Conservation (phyloP, 495 filamentous ascomycete genomes). For the Penicillium canariense region DNA sequence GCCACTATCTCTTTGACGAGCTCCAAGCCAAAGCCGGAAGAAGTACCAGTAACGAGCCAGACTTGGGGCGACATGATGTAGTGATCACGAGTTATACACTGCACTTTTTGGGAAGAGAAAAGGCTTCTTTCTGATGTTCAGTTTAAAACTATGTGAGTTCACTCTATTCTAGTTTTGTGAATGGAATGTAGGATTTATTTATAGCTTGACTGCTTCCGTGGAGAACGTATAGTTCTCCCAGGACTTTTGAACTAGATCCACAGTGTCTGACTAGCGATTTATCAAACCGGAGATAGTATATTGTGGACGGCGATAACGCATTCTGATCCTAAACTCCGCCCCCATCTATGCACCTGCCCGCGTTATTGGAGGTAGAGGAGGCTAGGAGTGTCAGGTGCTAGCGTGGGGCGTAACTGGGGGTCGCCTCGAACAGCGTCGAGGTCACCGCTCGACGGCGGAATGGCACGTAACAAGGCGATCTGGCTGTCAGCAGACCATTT, state of each 20-base stretch:
- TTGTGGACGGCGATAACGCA: not conserved
- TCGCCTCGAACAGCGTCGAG: constrained; percentile 3
- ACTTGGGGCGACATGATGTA: constrained; percentile 34
- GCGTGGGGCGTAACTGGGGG: not conserved
- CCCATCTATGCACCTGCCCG: too few relatives aligned
- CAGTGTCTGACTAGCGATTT: not conserved
- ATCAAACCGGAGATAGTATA: not conserved
- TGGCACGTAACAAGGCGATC: not conserved
- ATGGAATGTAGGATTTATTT: not conserved
- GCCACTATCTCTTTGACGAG: constrained; percentile 37
- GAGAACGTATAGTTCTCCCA: not conserved
- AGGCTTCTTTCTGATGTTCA: too few relatives aligned
- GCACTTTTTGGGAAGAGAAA: too few relatives aligned
- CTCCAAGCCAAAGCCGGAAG: constrained; percentile 51
- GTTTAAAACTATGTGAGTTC: too few relatives aligned
- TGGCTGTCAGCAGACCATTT: not conserved
- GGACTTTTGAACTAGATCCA: not conserved
- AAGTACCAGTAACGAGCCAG: constrained; percentile 56
- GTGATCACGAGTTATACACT: not conserved
- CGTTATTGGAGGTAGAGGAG: not conserved
- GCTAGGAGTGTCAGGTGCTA: not conserved
- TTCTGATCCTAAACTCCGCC: not conserved
- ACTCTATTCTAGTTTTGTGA: not conserved
- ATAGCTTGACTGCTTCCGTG: not conserved
- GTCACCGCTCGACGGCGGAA: not conserved